phyloP scores from a whole-genome alignment of 2,329 filamentous ascomycete genomes.

The Metarhizium brunneum region DNA sequence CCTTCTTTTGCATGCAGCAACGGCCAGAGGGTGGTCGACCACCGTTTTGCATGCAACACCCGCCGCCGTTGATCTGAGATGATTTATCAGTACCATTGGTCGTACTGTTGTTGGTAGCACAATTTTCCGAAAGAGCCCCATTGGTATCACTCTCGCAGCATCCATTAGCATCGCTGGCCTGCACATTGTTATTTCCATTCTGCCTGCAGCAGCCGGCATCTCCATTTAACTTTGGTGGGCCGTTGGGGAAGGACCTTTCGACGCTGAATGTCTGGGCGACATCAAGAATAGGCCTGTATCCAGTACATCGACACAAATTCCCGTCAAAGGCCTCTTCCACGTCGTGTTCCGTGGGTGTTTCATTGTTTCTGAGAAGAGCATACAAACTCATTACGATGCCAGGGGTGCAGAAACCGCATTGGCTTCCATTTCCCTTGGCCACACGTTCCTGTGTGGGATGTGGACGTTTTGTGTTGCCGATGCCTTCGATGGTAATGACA shows the following conservation, averaged over 20 bases:
- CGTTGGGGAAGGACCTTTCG: conserved; percentile 27
- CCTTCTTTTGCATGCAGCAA: conserved; percentile 60
- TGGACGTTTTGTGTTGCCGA: conserved; percentile 76
- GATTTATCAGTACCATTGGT: not conserved
- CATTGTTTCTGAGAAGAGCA: conserved; percentile 78
- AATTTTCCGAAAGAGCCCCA: not conserved
- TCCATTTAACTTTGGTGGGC: conserved; percentile 2
- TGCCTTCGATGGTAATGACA: conserved; percentile 95
- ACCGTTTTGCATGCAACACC: conserved; percentile 65
- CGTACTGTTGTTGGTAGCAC: not conserved
- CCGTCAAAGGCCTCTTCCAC: conserved; percentile 96
- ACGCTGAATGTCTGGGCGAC: conserved; percentile 82
- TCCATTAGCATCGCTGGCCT: not conserved
- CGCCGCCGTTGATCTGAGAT: conserved; percentile 26
- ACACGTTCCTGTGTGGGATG: conserved; percentile 89
- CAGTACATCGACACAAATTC: conserved; percentile 91
- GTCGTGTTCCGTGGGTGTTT: conserved; percentile 66
- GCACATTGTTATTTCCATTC: not conserved
- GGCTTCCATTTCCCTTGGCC: conserved; percentile 83
- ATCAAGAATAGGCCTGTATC: conserved; percentile 88
- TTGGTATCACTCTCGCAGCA: conserved; percentile 39
- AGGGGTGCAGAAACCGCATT: conserved; percentile 91
- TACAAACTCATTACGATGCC: conserved; percentile 98
- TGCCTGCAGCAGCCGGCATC: conserved; percentile 4
- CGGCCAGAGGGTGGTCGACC: conserved; percentile 30